Percentiles rank a stretch among this genome's conserved stretches.
These are phyloP conservation scores for Kwoniella pini DNA, from an alignment of 768 basidiomycete species.

Conservation along the genomic window DNA sequence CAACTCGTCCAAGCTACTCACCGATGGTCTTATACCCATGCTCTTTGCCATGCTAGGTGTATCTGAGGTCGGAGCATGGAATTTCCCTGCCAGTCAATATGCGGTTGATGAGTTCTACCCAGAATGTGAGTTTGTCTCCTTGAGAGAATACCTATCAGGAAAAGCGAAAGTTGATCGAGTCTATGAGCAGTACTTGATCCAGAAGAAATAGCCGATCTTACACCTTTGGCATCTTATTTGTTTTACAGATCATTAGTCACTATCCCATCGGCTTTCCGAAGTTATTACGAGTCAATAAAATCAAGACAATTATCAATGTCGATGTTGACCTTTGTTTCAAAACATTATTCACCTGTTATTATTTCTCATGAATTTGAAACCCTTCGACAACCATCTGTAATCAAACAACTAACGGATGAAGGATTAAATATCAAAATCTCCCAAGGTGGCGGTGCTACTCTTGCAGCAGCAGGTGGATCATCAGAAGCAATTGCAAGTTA, in stretches of 20 bases:
- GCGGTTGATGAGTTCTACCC: conserved; percentile 79
- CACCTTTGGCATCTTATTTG: conserved; percentile 75
- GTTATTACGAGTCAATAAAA: conserved; percentile 82
- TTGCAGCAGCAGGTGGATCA: conserved; percentile 52
- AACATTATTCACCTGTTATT: conserved; percentile 84
- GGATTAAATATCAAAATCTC: conserved; percentile 78
- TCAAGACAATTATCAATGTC: conserved; percentile 81
- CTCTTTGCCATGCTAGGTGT: conserved; percentile 69
- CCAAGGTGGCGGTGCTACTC: conserved; percentile 54
- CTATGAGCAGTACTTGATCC: conserved; percentile 44
- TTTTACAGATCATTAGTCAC: conserved; percentile 83
- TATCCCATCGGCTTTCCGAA: conserved; percentile 79
- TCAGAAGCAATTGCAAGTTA: conserved; percentile 85
- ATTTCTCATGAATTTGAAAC: conserved; percentile 78
- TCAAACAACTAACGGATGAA: conserved; percentile 65
- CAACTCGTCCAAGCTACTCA: conserved; percentile 67
- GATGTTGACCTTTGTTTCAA: conserved; percentile 74
- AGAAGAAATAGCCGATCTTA: conserved; percentile 40
- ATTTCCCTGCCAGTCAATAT: conserved; percentile 83
- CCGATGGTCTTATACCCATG: conserved; percentile 67
- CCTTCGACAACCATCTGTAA: conserved; percentile 57
- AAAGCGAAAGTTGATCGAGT: no score
- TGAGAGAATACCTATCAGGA: conserved; percentile 14
- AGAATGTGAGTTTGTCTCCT: conserved; percentile 51
- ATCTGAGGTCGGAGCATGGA: conserved; percentile 63